Evolutionary conservation across 1,139 yeast genomes (phyloP).

Genomic region (Yamadazyma epiphylla): DNA sequence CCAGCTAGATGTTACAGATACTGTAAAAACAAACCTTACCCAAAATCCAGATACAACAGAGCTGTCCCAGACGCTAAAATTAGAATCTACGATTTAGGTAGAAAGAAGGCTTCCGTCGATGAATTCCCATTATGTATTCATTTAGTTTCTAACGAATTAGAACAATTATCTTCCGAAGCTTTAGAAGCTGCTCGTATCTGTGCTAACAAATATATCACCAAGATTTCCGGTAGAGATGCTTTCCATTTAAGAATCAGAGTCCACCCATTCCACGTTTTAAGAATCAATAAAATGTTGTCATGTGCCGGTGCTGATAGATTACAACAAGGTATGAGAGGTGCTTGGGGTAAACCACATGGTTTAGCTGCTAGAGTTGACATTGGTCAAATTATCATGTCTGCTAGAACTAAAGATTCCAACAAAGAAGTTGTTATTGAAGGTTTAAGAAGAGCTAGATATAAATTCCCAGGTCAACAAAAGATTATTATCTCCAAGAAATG

Average conservation of each 20-base stretch:
- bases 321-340: constrained; percentile 99
- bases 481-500: constrained; percentile 98
- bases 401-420: constrained; percentile 97
- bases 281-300: constrained; percentile 99
- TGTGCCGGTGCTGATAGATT: constrained; percentile 99
- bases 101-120: constrained; percentile 99
- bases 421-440: constrained; percentile 97
- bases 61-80: constrained; percentile 99
- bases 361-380: constrained; percentile 98
- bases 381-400: constrained; percentile 97
- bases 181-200: constrained; percentile 99
- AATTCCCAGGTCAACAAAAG: constrained; percentile 99
- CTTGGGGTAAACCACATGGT: constrained; percentile 99
- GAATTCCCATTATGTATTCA: constrained; percentile 99
- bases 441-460: constrained; percentile 99
- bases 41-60: constrained; percentile 99
- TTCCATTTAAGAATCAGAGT: constrained; percentile 99
- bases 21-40: constrained; percentile 99
- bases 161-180: constrained; percentile 99
- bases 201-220: constrained; percentile 99
- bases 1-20: constrained; percentile 99
- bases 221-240: constrained; percentile 96
- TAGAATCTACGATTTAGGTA: constrained; percentile 98
- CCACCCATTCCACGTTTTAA: constrained; percentile 99
- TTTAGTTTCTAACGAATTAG: constrained; percentile 98